phyloP scores from a whole-genome alignment of 176 grass and related monocot genomes.

The Bolboschoenus planiculmis region DNA sequence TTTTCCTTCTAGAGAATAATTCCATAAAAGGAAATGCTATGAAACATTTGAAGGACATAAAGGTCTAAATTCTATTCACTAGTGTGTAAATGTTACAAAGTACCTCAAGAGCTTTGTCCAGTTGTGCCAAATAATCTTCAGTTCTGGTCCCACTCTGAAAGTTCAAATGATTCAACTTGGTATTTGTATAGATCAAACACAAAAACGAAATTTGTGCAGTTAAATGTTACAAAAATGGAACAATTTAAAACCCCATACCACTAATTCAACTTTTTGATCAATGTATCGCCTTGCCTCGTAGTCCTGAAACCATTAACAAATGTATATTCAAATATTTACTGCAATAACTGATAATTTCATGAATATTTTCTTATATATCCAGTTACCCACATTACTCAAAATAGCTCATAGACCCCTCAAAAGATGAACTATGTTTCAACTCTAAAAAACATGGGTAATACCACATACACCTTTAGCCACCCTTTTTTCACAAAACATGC shows the following conservation, averaged over 20 bases:
- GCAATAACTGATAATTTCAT: not conserved
- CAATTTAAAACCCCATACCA: slow-evolving; percentile 37
- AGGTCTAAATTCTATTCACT: not conserved
- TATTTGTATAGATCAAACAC: not conserved
- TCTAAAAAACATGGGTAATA: not conserved
- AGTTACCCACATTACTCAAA: not conserved
- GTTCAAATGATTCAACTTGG: slow-evolving; percentile 15
- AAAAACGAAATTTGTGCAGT: not conserved
- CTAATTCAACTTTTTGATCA: slow-evolving; percentile 82
- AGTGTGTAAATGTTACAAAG: not conserved
- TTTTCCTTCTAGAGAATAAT: too few relatives aligned
- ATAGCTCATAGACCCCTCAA: not conserved
- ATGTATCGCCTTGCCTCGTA: slow-evolving; percentile 55
- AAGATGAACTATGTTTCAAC: not conserved
- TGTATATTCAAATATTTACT: not conserved
- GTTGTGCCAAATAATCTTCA: slow-evolving; percentile 74
- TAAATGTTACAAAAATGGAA: not conserved
- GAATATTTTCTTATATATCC: not conserved
- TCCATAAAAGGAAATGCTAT: not conserved
- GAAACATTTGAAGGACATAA: not conserved
- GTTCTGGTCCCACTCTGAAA: slow-evolving; percentile 70
- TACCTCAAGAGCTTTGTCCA: slow-evolving; percentile 85
- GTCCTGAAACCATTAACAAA: slow-evolving; percentile 43
- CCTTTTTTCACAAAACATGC: not conserved
- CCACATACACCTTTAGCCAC: not conserved